phyloP scores from a whole-genome alignment of 78 protist genomes.

The Dictyostelium purpureum region DNA sequence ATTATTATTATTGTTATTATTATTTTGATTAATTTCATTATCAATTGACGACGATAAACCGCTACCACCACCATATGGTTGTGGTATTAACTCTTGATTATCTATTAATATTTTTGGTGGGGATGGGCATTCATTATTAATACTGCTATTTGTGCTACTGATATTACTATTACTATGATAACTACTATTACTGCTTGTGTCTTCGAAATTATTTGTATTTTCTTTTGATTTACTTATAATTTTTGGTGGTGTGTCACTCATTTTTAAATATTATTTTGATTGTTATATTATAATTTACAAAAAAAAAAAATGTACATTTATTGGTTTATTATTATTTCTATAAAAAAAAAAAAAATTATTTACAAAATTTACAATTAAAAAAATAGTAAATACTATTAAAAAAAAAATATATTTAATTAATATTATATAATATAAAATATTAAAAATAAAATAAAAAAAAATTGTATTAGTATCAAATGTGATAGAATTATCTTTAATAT shows the following conservation, averaged over 20 bases:
- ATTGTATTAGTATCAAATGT: not conserved
- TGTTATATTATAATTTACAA: not conserved
- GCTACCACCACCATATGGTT: not conserved
- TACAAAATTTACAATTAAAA: no score
- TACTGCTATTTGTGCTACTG: not conserved
- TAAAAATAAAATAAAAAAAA: no score
- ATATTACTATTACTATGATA: not conserved
- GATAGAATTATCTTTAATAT: no score
- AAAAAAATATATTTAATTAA: no score
- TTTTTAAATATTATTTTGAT: not conserved
- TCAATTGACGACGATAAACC: slow-evolving; percentile 4
- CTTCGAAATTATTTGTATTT: not conserved
- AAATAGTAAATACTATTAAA: no score
- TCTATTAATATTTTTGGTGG: slow-evolving; percentile 11
- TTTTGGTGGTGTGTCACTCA: not conserved
- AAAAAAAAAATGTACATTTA: not conserved
- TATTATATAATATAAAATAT: no score
- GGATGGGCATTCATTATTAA: not conserved
- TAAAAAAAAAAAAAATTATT: no score
- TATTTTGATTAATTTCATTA: not conserved
- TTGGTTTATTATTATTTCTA: no score
- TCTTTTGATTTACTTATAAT: not conserved
- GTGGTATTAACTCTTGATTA: not conserved
- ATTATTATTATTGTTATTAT: not conserved
- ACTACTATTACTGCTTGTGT: not conserved